Evolutionary conservation across 768 basidiomycete species (phyloP).

Genomic region (Pholiota molesta): DNA sequence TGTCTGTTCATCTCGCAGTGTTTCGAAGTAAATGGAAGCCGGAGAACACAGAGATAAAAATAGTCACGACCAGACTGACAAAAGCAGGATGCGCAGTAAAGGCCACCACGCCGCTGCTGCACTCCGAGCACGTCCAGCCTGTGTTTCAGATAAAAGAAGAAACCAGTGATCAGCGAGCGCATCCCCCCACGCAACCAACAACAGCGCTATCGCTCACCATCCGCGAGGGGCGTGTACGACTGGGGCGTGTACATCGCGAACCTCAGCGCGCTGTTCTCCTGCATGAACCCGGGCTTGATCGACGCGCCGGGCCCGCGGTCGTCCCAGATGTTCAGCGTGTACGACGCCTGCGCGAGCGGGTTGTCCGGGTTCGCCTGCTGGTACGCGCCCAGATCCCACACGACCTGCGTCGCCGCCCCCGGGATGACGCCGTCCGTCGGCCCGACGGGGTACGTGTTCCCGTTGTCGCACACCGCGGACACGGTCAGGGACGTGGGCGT

Average conservation of each 20-base stretch:
- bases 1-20: conserved; percentile 10
- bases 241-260: conserved; percentile 88
- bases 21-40: conserved; percentile 59
- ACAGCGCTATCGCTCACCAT: conserved; percentile 24
- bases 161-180: background rate
- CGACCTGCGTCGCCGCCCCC: conserved; percentile 69
- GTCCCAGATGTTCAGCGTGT: conserved; percentile 81
- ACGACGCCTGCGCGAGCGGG: conserved; percentile 78
- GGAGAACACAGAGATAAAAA: conserved; percentile 67
- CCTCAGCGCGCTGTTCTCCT: conserved; percentile 66
- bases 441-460: conserved; percentile 89
- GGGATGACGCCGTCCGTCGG: conserved; percentile 53
- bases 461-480: conserved; percentile 81
- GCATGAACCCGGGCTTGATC: conserved; percentile 64
- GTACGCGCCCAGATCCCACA: conserved; percentile 83
- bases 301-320: conserved; percentile 71
- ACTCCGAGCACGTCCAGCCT: conserved; percentile 64
- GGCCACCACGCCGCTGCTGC: conserved; percentile 42
- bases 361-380: conserved; percentile 60
- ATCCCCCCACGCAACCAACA: background rate
- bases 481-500: conserved; percentile 82
- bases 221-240: conserved; percentile 63
- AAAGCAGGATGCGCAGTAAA: conserved; percentile 56
- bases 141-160: background rate
- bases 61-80: conserved; percentile 54